phyloP scores from a whole-genome alignment of 2,329 filamentous ascomycete species.

The Hypoxylon sp. region DNA sequence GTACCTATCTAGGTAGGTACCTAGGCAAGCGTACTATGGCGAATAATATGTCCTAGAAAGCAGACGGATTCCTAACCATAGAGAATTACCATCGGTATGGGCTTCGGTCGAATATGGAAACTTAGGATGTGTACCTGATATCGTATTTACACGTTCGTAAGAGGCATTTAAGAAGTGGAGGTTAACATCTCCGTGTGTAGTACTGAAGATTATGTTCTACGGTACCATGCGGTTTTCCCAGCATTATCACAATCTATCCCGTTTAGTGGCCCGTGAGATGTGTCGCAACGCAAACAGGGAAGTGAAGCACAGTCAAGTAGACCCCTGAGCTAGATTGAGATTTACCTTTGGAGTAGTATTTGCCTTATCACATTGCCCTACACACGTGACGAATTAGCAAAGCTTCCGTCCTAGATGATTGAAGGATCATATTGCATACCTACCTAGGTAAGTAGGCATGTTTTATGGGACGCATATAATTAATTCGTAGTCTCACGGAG shows the following conservation, averaged over 20 bases:
- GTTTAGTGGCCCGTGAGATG: not conserved
- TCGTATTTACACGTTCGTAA: not conserved
- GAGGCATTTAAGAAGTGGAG: not conserved
- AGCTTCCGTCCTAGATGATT: not conserved
- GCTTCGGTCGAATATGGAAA: not conserved
- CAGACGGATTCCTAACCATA: not conserved
- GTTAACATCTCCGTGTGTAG: not conserved
- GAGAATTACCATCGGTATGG: not conserved
- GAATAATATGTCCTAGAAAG: no score
- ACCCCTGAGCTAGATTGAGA: not conserved
- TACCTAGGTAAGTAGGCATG: no score
- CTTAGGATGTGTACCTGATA: not conserved
- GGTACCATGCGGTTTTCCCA: slow-evolving; percentile 10
- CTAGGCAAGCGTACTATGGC: not conserved
- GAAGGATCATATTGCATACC: not conserved
- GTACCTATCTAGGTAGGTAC: no score
- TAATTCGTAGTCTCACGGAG: not conserved
- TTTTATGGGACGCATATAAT: not conserved
- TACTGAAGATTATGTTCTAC: not conserved
- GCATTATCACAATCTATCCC: not conserved
- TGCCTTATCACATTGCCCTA: not conserved
- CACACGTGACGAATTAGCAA: not conserved
- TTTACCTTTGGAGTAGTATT: not conserved
- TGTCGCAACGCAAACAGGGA: not conserved
- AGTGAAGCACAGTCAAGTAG: not conserved